Percentiles rank a stretch among this genome's conserved stretches.
These are phyloP conservation scores for Lepidium didymum DNA, from an alignment of 345 rosid species.

Conservation along the genomic window DNA sequence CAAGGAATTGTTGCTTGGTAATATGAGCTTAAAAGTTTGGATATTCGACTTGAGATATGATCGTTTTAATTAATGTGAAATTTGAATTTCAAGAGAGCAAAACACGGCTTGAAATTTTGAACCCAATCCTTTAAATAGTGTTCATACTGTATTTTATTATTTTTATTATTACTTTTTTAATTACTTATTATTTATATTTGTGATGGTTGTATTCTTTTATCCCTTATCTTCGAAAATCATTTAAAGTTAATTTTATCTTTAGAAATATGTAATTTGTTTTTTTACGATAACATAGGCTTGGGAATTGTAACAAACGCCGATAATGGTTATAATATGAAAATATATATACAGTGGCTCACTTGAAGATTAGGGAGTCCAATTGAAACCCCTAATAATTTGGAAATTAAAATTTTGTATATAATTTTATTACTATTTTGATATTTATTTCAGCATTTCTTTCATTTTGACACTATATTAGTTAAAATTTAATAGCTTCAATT, in stretches of 20 bases:
- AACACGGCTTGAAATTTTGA: slow-evolving; percentile 39
- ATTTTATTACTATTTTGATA: too few relatives aligned
- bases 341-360: background rate
- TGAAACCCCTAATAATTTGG: too few relatives aligned
- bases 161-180: background rate
- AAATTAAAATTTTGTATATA: too few relatives aligned
- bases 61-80: slow-evolving; percentile 14
- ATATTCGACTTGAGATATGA: slow-evolving; percentile 8
- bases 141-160: background rate
- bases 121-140: slow-evolving; percentile 10
- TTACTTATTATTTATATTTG: background rate
- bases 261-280: background rate
- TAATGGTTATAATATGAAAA: background rate
- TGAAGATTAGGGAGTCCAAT: too few relatives aligned
- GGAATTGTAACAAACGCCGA: background rate
- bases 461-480: too few relatives aligned
- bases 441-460: too few relatives aligned
- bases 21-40: background rate
- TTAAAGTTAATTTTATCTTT: background rate
- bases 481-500: too few relatives aligned
- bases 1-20: background rate
- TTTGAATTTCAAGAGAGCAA: slow-evolving; percentile 39
- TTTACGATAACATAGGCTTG: background rate
- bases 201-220: background rate
- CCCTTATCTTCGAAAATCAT: background rate